Conservation (phyloP, 192 early-diverging fungal genomes). For the Mortierella antarctica region DNA sequence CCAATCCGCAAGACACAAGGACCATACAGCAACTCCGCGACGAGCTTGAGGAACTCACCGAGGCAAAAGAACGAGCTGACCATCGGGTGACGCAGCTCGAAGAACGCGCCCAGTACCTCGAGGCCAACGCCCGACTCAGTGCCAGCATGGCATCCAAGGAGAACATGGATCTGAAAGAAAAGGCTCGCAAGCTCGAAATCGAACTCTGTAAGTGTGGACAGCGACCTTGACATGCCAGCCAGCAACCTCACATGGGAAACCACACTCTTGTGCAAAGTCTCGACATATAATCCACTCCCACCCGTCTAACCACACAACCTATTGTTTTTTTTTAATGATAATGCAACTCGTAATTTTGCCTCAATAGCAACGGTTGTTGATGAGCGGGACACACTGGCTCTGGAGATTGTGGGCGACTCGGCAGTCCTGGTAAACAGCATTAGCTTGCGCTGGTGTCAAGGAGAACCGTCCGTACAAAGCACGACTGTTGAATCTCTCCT, state of each 20-base stretch:
- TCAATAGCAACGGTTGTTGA: constrained; percentile 22
- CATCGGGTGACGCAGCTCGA: constrained; percentile 29
- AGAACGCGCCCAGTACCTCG: constrained; percentile 35
- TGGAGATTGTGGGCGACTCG: constrained; percentile 11
- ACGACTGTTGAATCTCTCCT: background rate
- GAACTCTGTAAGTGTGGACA: constrained; percentile 37
- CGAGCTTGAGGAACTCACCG: constrained; percentile 26
- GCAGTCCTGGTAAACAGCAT: constrained; percentile 8
- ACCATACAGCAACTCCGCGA: constrained; percentile 23
- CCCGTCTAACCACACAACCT: background rate
- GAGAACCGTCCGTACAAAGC: background rate
- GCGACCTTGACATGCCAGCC: background rate
- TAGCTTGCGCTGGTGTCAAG: too few species aligned
- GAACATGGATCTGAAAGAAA: constrained; percentile 47
- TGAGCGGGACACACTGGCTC: constrained; percentile 22
- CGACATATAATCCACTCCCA: background rate
- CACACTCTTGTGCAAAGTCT: background rate
- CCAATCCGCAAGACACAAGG: background rate
- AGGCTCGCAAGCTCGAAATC: constrained; percentile 30
- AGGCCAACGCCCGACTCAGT: constrained; percentile 30
- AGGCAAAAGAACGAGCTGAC: constrained; percentile 10
- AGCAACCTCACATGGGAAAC: too few species aligned
- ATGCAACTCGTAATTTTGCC: background rate
- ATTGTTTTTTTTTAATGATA: background rate
- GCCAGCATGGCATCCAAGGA: constrained; percentile 35